Conservation (phyloP, 129 eudicot genomes). For the sunflower (Helianthus annuus) region HanXRQr2.0-SUNRISE NC_035439.2:115212181-115212680, state of each 20-base stretch:
- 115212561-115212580: neutral
- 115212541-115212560: slow-evolving; percentile 5
- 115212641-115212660: slow-evolving; percentile 21
- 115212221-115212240: slow-evolving; percentile 85
- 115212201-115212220: slow-evolving; percentile 76
- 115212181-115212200: slow-evolving; percentile 91
- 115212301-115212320: slow-evolving; percentile 74
- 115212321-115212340: slow-evolving; percentile 69
- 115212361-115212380: slow-evolving; percentile 19
- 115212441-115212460: no score
- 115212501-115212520: slow-evolving; percentile 1
- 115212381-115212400: slow-evolving; percentile 1
- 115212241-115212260: slow-evolving; percentile 75
- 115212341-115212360: neutral
- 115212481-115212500: slow-evolving; percentile 15
- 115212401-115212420: neutral
- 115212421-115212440: neutral
- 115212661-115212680: neutral
- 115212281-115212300: slow-evolving; percentile 73
- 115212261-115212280: slow-evolving; percentile 69
- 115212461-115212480: no score
- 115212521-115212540: neutral
- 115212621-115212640: neutral
- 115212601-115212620: slow-evolving; percentile 22
- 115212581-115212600: neutral